Conservation (phyloP, 179 eudicot genomes). For the Spinacia oleracea region DNA sequence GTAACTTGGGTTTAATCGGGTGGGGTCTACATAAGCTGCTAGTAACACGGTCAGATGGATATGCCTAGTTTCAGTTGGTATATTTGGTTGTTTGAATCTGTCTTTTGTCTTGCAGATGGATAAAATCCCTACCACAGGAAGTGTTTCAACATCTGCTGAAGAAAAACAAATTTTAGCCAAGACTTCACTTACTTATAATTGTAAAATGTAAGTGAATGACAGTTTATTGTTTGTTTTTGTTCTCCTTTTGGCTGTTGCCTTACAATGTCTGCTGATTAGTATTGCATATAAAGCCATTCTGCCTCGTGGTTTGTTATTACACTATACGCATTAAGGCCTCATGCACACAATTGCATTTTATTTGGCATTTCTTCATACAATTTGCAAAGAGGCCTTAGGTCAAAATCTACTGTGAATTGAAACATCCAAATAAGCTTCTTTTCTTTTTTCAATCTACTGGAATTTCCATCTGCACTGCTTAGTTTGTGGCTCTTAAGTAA, state of each 20-base stretch:
- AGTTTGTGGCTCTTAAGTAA: no score
- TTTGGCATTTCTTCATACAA: not conserved
- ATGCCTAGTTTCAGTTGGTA: not conserved
- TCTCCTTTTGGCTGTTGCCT: not conserved
- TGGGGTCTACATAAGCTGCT: no score
- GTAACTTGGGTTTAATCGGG: no score
- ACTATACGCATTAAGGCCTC: not conserved
- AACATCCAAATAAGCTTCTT: not conserved
- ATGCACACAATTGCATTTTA: not conserved
- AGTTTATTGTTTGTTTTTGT: not conserved
- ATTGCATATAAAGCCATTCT: not conserved
- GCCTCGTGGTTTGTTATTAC: constrained; percentile 1
- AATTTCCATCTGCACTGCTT: no score
- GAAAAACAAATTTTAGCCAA: constrained; percentile 88
- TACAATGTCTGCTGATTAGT: not conserved
- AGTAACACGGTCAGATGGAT: not conserved
- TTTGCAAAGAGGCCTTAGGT: no score
- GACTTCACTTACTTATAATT: constrained; percentile 85
- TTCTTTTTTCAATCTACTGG: no score
- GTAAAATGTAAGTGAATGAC: constrained; percentile 64
- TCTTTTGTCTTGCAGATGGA: constrained; percentile 56
- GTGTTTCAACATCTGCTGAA: constrained; percentile 71
- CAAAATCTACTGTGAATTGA: not conserved
- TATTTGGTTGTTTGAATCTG: not conserved
- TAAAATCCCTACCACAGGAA: constrained; percentile 92